A percentile compares a stretch with the other conserved stretches of the same genome.
Evolutionary conservation across 768 basidiomycete species (phyloP).

Genomic region (Trametes cingulata): DNA sequence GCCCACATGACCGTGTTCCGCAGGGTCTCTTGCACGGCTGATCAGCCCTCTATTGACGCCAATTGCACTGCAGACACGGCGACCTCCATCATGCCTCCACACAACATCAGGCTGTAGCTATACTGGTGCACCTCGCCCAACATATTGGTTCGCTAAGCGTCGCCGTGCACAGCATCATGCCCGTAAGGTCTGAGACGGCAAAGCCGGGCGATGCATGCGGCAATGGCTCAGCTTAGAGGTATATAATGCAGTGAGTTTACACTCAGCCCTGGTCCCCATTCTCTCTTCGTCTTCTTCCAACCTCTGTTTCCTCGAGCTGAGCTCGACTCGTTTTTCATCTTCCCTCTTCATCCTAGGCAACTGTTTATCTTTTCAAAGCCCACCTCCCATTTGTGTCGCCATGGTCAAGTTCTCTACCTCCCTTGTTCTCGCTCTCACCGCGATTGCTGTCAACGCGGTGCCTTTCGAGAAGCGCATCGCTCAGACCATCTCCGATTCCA

Average conservation of each 20-base stretch:
- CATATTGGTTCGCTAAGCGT: neutral
- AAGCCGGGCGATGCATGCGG: neutral
- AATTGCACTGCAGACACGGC: neutral
- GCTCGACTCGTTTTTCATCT: slow-evolving; percentile 2
- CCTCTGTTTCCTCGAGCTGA: slow-evolving; percentile 1
- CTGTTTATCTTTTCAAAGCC: neutral
- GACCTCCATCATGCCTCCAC: neutral
- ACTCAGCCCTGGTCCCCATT: neutral
- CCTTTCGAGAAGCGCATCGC: slow-evolving; percentile 47
- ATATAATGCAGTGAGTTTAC: neutral
- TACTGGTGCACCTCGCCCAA: neutral
- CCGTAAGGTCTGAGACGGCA: neutral
- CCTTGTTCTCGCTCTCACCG: slow-evolving; percentile 33
- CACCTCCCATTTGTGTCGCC: neutral
- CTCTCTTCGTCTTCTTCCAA: slow-evolving; percentile 8
- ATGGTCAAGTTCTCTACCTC: slow-evolving; percentile 36
- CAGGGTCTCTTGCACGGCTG: neutral
- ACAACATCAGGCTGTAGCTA: neutral
- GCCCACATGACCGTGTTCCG: slow-evolving; percentile 1
- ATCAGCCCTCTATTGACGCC: neutral
- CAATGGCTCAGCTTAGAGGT: no score
- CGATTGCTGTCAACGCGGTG: slow-evolving; percentile 27
- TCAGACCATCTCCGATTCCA: slow-evolving; percentile 49
- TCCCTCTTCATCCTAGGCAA: neutral
- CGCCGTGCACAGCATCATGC: neutral